Base-by-base conservation (phyloP, 257 asterid genomes). In the Jasminum sambac region DNA sequence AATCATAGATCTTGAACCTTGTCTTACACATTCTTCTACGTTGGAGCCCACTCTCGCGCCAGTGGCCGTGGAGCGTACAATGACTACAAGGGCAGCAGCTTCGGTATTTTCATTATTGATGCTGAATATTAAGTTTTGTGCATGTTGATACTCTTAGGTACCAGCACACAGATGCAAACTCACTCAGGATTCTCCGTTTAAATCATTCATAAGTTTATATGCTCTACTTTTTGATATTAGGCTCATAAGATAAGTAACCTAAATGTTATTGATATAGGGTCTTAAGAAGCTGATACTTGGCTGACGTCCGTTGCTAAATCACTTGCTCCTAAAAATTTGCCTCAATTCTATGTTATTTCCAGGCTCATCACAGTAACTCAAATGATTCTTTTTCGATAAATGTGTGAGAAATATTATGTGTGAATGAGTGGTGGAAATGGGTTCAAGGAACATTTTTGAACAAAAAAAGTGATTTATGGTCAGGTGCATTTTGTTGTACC, bases 31-130 rank as follows among this genome's bases (percentile, higher is more conserved):
- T 82, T 89, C 96, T 67, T 91, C 96, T 70, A 88, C 97, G 37
- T 79, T 95, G 90, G 98, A 95, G 86, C 98, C 99, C 82, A 95
- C 99, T 64, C 88, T 91, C 70, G 98, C 98, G 76, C 99, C 99
- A 10, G 98, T 89, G 66, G 90, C 97, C 69, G 97, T 81, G 64
- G 98, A 95, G 85, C 96, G 97, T 78, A 95, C 96, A 66, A 95
- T 95, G 97, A 95, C 99, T 71, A 91, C 97, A 14, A 82, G 96
- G 78, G 98, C 98, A 25, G 99, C 99, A 70, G 96, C 99, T 80
- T 89, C 92, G 95, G 99, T 95, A 89, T 63, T 63, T 77, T 23
- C 69, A 14, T 82, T 26, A 55, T 6, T 76, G 37, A 60, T 30
- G 64, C 42, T 57, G 43, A 74, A 11, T 57, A 26, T 36, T 58